Percentiles rank a stretch among this genome's conserved stretches.
Conservation (phyloP, 768 basidiomycete species). For the Favolaschia claudopus region DNA sequence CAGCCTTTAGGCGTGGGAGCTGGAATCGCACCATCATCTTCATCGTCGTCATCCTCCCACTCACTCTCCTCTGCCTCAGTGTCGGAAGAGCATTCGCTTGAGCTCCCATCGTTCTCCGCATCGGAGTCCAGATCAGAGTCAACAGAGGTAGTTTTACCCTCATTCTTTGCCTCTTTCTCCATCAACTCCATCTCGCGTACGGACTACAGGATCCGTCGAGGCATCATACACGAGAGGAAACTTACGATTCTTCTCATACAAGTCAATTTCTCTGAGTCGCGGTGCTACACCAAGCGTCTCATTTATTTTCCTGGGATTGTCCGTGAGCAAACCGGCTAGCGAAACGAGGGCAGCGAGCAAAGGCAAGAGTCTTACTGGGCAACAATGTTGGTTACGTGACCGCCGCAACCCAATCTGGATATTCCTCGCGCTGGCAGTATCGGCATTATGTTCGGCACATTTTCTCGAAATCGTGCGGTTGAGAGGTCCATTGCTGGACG, state of each 20-base stretch:
- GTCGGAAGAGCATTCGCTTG: no score
- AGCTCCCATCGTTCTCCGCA: no score
- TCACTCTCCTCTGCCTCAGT: no score
- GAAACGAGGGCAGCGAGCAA: background rate
- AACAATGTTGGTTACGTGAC: constrained; percentile 16
- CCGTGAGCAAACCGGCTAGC: background rate
- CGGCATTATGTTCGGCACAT: constrained; percentile 1
- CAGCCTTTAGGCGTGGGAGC: no score
- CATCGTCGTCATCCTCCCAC: no score
- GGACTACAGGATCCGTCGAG: background rate
- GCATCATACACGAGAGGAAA: constrained; percentile 1
- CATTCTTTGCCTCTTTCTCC: background rate
- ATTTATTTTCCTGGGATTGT: background rate
- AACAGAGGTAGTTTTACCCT: background rate
- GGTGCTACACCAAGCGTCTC: constrained; percentile 7
- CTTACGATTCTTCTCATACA: constrained; percentile 10
- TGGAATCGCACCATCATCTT: no score
- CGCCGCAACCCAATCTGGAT: constrained; percentile 22
- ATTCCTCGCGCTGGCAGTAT: constrained; percentile 11
- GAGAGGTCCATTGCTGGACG: constrained; percentile 18
- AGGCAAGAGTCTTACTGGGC: constrained; percentile 14
- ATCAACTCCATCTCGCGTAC: background rate
- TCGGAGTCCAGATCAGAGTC: background rate
- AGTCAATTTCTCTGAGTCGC: background rate
- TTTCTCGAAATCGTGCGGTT: constrained; percentile 11